Percentiles rank a stretch among this genome's conserved stretches.
phyloP scores from a whole-genome alignment of 2,329 filamentous ascomycete genomes.

The Beauveria sp. region DNA sequence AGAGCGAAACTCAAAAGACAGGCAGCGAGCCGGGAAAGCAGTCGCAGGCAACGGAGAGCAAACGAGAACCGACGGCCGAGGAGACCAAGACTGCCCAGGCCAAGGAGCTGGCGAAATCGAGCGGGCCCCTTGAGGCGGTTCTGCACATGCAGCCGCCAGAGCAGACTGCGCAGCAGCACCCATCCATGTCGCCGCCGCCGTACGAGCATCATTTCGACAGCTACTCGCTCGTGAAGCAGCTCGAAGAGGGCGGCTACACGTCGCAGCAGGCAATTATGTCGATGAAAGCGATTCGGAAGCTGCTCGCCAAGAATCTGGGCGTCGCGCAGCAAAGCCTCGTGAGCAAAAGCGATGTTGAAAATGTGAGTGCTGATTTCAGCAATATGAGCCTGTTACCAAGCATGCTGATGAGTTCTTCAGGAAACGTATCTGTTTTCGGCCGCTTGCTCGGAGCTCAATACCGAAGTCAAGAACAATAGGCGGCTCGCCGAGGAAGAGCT shows the following conservation, averaged over 20 bases:
- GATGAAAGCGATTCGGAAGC: conserved; percentile 83
- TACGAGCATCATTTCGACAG: conserved; percentile 97
- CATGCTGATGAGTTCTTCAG: conserved; percentile 25
- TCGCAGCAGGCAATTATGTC: conserved; percentile 68
- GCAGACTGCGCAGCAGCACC: conserved; percentile 40
- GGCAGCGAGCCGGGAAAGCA: neutral
- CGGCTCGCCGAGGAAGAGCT: conserved; percentile 72
- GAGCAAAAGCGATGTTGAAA: conserved; percentile 88
- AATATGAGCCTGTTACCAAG: neutral
- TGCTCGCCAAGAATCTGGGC: conserved; percentile 72
- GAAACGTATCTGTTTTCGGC: conserved; percentile 90
- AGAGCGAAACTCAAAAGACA: neutral
- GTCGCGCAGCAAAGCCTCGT: conserved; percentile 74
- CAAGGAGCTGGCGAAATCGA: conserved; percentile 32
- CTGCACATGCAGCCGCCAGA: conserved; percentile 38
- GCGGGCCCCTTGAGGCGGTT: conserved; percentile 44
- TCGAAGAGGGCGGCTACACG: conserved; percentile 67
- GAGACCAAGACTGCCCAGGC: conserved; percentile 23
- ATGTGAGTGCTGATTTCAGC: conserved; percentile 33
- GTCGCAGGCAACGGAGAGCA: conserved; percentile 2
- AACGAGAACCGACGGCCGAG: conserved; percentile 11
- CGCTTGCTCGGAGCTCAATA: conserved; percentile 83
- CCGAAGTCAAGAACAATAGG: conserved; percentile 74
- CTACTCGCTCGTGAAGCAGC: conserved; percentile 76
- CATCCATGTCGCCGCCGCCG: conserved; percentile 63